Percentiles rank a stretch among this genome's conserved stretches.
These are phyloP conservation scores for Oryza australiensis DNA, from an alignment of 176 grass and related monocot species.

Conservation along the genomic window DNA sequence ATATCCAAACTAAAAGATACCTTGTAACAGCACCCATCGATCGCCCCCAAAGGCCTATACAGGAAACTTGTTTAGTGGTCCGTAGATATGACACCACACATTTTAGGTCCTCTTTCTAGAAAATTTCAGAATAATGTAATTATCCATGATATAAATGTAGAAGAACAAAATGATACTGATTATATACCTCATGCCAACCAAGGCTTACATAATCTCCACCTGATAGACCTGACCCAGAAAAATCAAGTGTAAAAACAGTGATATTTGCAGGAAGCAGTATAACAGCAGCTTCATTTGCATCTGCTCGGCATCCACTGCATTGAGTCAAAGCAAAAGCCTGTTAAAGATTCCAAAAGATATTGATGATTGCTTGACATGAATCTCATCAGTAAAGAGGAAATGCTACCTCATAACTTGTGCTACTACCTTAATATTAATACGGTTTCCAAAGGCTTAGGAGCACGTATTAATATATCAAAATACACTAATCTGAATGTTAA, in stretches of 20 bases:
- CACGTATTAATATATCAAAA: constrained; percentile 12
- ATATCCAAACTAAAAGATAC: constrained; percentile 48
- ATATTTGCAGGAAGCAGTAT: constrained; percentile 97
- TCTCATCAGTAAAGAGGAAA: constrained; percentile 5
- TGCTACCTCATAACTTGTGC: background rate
- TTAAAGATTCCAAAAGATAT: constrained; percentile 42
- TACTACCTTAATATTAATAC: constrained; percentile 9
- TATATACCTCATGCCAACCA: constrained; percentile 97
- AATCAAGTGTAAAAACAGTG: constrained; percentile 94
- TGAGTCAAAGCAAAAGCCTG: constrained; percentile 44
- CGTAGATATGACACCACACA: constrained; percentile 74
- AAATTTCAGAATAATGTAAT: constrained; percentile 33
- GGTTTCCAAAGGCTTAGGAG: constrained; percentile 20
- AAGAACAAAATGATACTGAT: constrained; percentile 37
- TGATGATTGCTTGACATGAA: constrained; percentile 29
- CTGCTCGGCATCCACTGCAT: constrained; percentile 95
- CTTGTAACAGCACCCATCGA: constrained; percentile 98
- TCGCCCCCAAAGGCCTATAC: constrained; percentile 95
- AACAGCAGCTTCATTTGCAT: constrained; percentile 94
- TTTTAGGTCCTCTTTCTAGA: constrained; percentile 96
- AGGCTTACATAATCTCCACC: constrained; percentile 95
- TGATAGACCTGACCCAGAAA: constrained; percentile 93
- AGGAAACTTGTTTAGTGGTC: constrained; percentile 86
- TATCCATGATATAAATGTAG: constrained; percentile 4
- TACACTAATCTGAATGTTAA: constrained; percentile 30